phyloP scores from a whole-genome alignment of 441 rosid species.

The Corymbia calophylla region DNA sequence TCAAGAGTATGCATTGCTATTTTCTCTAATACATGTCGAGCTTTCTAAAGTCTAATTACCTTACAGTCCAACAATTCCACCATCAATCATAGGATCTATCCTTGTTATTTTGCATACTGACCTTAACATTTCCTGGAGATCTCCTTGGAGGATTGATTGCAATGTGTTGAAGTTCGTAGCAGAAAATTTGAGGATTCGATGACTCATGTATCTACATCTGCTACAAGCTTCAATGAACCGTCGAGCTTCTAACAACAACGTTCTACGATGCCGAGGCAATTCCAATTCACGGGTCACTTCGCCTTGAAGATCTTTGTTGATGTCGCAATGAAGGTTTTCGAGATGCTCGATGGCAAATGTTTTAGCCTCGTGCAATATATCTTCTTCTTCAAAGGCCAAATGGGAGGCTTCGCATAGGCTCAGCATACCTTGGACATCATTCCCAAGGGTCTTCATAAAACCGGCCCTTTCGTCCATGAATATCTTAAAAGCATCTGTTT shows the following conservation, averaged over 20 bases:
- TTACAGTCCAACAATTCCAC: background rate
- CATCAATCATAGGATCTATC: background rate
- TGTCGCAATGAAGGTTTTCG: background rate
- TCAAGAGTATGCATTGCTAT: background rate
- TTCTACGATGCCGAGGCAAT: slow-evolving; percentile 20
- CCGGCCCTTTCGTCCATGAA: background rate
- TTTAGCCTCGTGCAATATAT: background rate
- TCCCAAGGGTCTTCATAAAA: background rate
- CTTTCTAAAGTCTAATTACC: background rate
- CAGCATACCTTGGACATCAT: background rate
- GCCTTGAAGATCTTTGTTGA: background rate
- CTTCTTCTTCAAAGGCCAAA: background rate
- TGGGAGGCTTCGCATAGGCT: background rate
- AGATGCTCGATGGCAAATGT: background rate
- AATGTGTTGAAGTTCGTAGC: slow-evolving; percentile 23
- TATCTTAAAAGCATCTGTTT: background rate
- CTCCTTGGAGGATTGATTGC: slow-evolving; percentile 25
- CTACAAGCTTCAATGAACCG: slow-evolving; percentile 22
- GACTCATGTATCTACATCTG: background rate
- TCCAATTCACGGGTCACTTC: slow-evolving; percentile 22
- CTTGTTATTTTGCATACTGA: background rate
- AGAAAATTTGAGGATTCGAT: slow-evolving; percentile 19
- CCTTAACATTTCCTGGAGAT: slow-evolving; percentile 21
- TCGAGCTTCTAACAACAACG: slow-evolving; percentile 21
- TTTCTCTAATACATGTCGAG: background rate